Evolutionary conservation across 140 eudicot genomes (phyloP).

Genomic region (Stevia rebaudiana): DNA sequence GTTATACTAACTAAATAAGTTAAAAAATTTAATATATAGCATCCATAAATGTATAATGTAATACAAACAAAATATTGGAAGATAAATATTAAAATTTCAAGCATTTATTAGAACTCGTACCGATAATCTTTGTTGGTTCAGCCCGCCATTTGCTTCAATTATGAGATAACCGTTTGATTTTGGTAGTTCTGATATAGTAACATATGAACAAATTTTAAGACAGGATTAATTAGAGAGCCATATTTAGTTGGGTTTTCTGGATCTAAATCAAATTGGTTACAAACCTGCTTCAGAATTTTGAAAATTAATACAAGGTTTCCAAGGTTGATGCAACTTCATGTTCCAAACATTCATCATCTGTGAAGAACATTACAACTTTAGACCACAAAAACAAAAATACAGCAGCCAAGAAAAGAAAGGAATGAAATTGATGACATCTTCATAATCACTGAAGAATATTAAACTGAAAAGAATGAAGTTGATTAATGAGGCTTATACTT

Average conservation of each 20-base stretch:
- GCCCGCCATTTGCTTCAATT: conserved; percentile 97
- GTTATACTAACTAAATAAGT: conserved; percentile 21
- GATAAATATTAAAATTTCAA: not conserved
- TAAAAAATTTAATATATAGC: not conserved
- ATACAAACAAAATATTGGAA: not conserved
- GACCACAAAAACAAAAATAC: not conserved
- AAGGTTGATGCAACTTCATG: conserved; percentile 53
- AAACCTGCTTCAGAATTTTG: conserved; percentile 63
- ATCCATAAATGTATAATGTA: not conserved
- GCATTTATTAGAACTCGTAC: conserved; percentile 36
- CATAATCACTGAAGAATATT: not conserved
- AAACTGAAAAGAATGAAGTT: not conserved
- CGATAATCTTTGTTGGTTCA: conserved; percentile 95
- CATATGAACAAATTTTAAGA: conserved; percentile 3
- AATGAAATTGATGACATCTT: not conserved
- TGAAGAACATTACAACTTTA: not conserved
- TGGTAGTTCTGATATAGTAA: conserved; percentile 49
- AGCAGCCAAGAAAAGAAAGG: conserved; percentile 2
- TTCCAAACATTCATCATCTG: conserved; percentile 80
- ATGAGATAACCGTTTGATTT: conserved; percentile 85
- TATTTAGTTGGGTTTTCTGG: not conserved
- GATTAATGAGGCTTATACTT: not conserved
- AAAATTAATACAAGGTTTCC: conserved; percentile 78
- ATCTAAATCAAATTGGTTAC: conserved; percentile 6
- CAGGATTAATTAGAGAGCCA: not conserved